Base-by-base conservation (phyloP, 106 monocot species). In the Dendrobium nobile region DNA sequence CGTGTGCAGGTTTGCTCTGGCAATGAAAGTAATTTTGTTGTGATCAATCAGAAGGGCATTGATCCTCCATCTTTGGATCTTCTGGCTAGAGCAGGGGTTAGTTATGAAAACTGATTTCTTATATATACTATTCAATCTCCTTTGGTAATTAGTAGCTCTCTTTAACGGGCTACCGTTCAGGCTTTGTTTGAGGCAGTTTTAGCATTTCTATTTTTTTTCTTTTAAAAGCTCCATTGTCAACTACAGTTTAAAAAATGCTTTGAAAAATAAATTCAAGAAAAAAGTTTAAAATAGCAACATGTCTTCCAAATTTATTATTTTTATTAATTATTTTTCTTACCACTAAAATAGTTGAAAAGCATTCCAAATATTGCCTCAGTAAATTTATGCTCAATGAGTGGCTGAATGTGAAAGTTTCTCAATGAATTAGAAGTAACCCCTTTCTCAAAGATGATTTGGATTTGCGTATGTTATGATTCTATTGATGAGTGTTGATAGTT, bases 11-110 rank as follows among this genome's bases (percentile, higher is more conserved):
- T 98, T 77, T 98, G 97, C 73, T 67, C 85, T 5, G 91, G 84
- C 54, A 87, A 41, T 85, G 94, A 98, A 78, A 92, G 86, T 56
- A 94, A 91, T 75, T 98, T 98, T 88, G 89, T 98, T 72, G 91
- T 98, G 72, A 98, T 98, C 79, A 98, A 98, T 87, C 97, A 98
- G 80, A 98, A 98, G 84, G 97, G 97, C 17, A 98, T 98, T 82
- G 97, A 98, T 85, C 97, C 97, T 84, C 94, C 97, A 65, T 98
- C 97, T 7, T 78, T 98, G 68, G 97, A 98, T 82, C 92, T 98
- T 82, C 86, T 98, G 28, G 94, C 97, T 72, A 90, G 94, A 85
- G 92, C 89, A 80, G 97, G 97, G 92, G 97, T 98, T 81, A 83
- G 90, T 94, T 33, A 15, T 15, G 70, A 70, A 70, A 33, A 5